Base-by-base conservation (phyloP, 495 filamentous ascomycete genomes). In the Halenospora varia region DNA sequence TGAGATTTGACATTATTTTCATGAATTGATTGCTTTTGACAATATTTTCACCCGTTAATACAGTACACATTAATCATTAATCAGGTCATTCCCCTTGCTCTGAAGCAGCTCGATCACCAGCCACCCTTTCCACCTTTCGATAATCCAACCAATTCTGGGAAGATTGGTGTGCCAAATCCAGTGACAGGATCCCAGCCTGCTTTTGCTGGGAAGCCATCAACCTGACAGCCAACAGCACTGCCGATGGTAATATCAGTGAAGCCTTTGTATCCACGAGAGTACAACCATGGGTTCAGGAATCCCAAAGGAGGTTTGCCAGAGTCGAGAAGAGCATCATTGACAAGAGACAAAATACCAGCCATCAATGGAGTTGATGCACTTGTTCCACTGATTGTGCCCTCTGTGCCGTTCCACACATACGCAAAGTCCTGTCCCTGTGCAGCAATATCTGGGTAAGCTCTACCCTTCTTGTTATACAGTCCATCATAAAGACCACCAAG, bases 371-470 rank as follows among this genome's bases (percentile, higher is more conserved):
- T 62, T 0, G 66, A 67, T 2, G 68, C 69, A 17, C 65, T 70
- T 17, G 72, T 75, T 2, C 72, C 72, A 0, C 65, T 66, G 23
- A 73, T 66, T 57, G 85, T 82, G 19, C 82, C 79, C 8, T 69
- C 51, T n/a, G 67, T 66, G 77, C 76, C 45, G 24, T 71, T 71
- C 62, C 67, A 71, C 25, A 69, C 75, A 44, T 80, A 71, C 15
- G 73, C 64, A 53, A 85, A 77, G 41, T 81, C 77, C 13, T 77
- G 62, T 26, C 74, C 75, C 64, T 88, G 85, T 10, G 85, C 81
- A 3, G 86, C 72, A 19, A 94, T 82, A 64, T 94, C 90, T 0
- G 90, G 89, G 48, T 88, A 81, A 0, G 80, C 90, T 48, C 89
- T 79, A 0, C 90, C 90, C 2, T 70, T 25, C 20, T 48, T 47